Base-by-base conservation (phyloP, 306 rosid genomes). In the Cicer judaicum region DNA sequence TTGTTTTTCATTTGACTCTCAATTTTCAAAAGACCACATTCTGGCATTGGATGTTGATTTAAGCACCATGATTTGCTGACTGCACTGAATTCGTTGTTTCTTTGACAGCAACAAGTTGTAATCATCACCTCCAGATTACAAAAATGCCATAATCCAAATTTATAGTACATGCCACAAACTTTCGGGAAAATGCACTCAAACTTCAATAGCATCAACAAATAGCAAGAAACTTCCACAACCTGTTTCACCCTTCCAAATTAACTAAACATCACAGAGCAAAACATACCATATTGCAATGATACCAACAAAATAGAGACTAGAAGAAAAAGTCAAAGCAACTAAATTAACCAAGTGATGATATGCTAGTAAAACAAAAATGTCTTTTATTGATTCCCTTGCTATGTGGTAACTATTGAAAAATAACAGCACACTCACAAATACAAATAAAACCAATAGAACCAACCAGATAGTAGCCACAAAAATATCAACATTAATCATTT, bases 341-440 rank as follows among this genome's bases (percentile, higher is more conserved):
- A 48, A 66, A 24, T 49, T 24, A 68, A 19, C 69, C 21, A 56
- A n/a, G 56, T 7, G 41, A 46, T 46, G 29, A 47, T 47, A 21
- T 11, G 63, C 5, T 52, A 2, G 29, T 24, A n/a, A 72, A 69
- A 41, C 1, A n/a, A 55, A 41, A 64, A 9, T 7, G 39, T 0
- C 65, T 15, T 57, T 56, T 16, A 55, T 47, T 60, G 16, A 79
- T 65, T 74, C 36, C 66, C 6, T 43, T 52, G 63, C 7, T 18
- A 65, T n/a, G n/a, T 18, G 39, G 18, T 39, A 34, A 39, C 73
- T 34, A 57, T 43, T 64, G 77, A 70, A 50, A 47, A 79, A 14
- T 52, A 36, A 21, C 8, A 55, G 7, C 15, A 63, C 44, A 40
- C 61, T 16, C 60, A 56, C 13, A 72, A 61, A 49, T 38, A 15